Base-by-base conservation (phyloP, 2,329 filamentous ascomycete species). In the Fulvia fulva region DNA sequence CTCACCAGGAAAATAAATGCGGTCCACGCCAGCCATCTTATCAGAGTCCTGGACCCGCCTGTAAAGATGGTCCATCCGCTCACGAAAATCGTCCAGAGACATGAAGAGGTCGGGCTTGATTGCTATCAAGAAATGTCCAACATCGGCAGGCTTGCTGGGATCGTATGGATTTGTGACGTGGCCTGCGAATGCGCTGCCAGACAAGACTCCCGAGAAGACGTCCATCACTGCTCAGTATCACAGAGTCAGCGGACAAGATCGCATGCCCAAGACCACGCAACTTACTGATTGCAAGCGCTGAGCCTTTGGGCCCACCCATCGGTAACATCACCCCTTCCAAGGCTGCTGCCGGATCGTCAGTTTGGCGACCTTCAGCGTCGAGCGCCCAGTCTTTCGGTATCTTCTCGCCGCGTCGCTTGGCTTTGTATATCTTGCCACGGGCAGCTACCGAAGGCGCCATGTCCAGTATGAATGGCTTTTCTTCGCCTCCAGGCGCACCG, bases 291-390 rank as follows among this genome's bases (percentile, higher is more conserved):
- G 88, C 78, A 43, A 94, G 72, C 0, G 83, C 90, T 1, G 87
- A 89, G 0, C 90, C 90, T 72, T 94, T 94, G 0, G 90, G 89
- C 0, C 90, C 90, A 2, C 89, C 89, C 87, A 94, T 91, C 0
- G 90, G 89, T 21, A 93, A 75, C 90, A 94, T 93, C 3, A 92
- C 88, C 1, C 89, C 89, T 32, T 84, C 83, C 9, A 94, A 75
- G 0, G 90, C 90, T 21, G 79, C 80, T 1, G 79, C 82, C 0
- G 90, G 89, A 65, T 94, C 88, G 44, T 69, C 67, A 2, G 0
- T 71, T 25, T 55, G 60, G 26, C 56, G 50, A 3, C 90, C 89
- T 16, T 91, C 82, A 0, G 76, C 79, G 71, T 93, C 89, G 6
- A 93, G 77, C 1, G 89, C 89, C 90, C 89, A 94, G 65, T 87